Percentiles rank a stretch among this genome's conserved stretches.
Conservation (phyloP, 2,329 filamentous ascomycete species). For the Colletotrichum spinosum region DNA sequence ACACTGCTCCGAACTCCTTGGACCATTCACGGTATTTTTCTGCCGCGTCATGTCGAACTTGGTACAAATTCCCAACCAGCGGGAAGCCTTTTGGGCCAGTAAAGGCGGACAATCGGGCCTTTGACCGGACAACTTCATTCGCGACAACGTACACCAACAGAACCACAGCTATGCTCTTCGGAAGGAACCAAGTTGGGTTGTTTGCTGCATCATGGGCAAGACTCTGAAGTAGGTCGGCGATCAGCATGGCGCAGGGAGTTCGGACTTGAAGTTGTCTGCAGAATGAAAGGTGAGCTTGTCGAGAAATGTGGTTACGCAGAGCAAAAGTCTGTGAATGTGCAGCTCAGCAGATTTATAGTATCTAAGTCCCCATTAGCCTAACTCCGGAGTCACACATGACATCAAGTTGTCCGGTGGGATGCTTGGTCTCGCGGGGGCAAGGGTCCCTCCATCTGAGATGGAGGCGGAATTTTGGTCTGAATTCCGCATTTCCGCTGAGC, state of each 20-base stretch:
- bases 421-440: too few species aligned
- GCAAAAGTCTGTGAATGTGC: not conserved
- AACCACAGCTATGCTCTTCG: constrained; percentile 17
- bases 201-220: constrained; percentile 36
- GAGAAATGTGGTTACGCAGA: not conserved
- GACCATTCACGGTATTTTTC: constrained; percentile 46
- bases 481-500: too few species aligned
- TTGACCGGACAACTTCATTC: constrained; percentile 59
- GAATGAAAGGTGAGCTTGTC: constrained; percentile 42
- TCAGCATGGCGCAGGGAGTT: constrained; percentile 40
- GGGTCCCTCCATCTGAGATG: too few species aligned
- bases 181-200: constrained; percentile 40
- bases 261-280: not conserved
- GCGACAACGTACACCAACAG: constrained; percentile 57
- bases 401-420: too few species aligned
- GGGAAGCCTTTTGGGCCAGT: constrained; percentile 62
- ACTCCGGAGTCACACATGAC: too few species aligned
- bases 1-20: constrained; percentile 44
- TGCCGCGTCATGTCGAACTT: constrained; percentile 62
- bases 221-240: constrained; percentile 41
- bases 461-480: too few species aligned
- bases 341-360: not conserved
- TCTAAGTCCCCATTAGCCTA: not conserved
- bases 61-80: constrained; percentile 65
- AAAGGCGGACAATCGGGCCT: constrained; percentile 57